phyloP scores from a whole-genome alignment of 2,329 filamentous ascomycete species.

The Furcasterigmium sp. region DNA sequence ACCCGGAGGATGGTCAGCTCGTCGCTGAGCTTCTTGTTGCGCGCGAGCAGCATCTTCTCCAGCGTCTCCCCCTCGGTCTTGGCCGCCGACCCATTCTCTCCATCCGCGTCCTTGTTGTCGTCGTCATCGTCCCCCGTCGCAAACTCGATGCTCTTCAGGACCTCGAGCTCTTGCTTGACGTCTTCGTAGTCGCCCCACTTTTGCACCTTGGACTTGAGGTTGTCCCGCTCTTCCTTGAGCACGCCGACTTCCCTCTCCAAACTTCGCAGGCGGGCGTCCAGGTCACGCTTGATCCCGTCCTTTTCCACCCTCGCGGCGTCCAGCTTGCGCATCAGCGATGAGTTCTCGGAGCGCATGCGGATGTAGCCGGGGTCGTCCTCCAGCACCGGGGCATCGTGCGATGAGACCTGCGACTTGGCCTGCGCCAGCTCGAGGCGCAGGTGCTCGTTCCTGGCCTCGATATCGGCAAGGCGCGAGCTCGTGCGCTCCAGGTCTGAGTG shows the following conservation, averaged over 20 bases:
- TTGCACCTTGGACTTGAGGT: slow-evolving; percentile 72
- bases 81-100: slow-evolving; percentile 39
- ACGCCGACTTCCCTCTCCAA: slow-evolving; percentile 73
- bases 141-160: slow-evolving; percentile 97
- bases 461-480: slow-evolving; percentile 77
- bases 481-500: slow-evolving; percentile 88
- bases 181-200: slow-evolving; percentile 95
- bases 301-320: slow-evolving; percentile 80
- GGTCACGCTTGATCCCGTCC: slow-evolving; percentile 70
- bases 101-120: slow-evolving; percentile 27
- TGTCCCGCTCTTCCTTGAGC: slow-evolving; percentile 75
- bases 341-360: slow-evolving; percentile 88
- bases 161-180: slow-evolving; percentile 90
- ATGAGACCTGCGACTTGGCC: slow-evolving; percentile 67
- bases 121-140: slow-evolving; percentile 80
- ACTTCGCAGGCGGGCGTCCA: slow-evolving; percentile 71
- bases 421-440: slow-evolving; percentile 86
- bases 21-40: slow-evolving; percentile 95
- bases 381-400: slow-evolving; percentile 54
- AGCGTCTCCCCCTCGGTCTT: slow-evolving; percentile 72
- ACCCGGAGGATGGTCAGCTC: slow-evolving; percentile 90
- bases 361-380: slow-evolving; percentile 90
- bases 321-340: slow-evolving; percentile 80
- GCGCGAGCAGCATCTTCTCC: slow-evolving; percentile 83
- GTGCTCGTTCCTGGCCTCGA: slow-evolving; percentile 92